A percentile compares a stretch with the other conserved stretches of the same genome.
Conservation (phyloP, 352 stramenopile genomes). For the Poterioochromonas sp. region DNA sequence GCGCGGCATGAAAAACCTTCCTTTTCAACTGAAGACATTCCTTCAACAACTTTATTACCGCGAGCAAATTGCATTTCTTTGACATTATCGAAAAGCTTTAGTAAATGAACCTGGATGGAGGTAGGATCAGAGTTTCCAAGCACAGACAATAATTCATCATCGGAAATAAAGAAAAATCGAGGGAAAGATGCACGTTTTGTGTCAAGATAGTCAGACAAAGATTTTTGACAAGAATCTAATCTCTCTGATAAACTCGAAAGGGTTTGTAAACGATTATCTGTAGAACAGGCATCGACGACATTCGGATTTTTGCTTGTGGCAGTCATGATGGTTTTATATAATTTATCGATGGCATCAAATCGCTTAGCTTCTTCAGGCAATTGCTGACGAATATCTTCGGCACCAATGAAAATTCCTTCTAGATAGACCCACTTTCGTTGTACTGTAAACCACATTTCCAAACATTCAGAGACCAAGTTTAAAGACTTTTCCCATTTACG, state of each 20-base stretch:
- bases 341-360: constrained; percentile 93
- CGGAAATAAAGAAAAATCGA: constrained; percentile 97
- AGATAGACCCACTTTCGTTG: constrained; percentile 96
- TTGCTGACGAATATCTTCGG: constrained; percentile 95
- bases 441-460: constrained; percentile 89
- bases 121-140: constrained; percentile 86
- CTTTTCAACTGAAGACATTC: constrained; percentile 78
- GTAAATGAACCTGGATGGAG: constrained; percentile 82
- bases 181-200: constrained; percentile 97
- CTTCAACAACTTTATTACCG: constrained; percentile 70
- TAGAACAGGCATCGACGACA: constrained; percentile 83
- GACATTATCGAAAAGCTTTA: constrained; percentile 90
- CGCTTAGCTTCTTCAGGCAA: constrained; percentile 95
- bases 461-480: constrained; percentile 88
- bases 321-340: constrained; percentile 95
- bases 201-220: constrained; percentile 92
- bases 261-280: constrained; percentile 88
- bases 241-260: constrained; percentile 91
- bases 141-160: constrained; percentile 91
- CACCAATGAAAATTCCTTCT: constrained; percentile 91
- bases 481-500: constrained; percentile 84
- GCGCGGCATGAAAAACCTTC: constrained; percentile 72
- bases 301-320: constrained; percentile 75
- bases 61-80: constrained; percentile 74
- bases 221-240: constrained; percentile 96